Base-by-base conservation (phyloP, 495 filamentous ascomycete species). In the Tuber magnatum region DNA sequence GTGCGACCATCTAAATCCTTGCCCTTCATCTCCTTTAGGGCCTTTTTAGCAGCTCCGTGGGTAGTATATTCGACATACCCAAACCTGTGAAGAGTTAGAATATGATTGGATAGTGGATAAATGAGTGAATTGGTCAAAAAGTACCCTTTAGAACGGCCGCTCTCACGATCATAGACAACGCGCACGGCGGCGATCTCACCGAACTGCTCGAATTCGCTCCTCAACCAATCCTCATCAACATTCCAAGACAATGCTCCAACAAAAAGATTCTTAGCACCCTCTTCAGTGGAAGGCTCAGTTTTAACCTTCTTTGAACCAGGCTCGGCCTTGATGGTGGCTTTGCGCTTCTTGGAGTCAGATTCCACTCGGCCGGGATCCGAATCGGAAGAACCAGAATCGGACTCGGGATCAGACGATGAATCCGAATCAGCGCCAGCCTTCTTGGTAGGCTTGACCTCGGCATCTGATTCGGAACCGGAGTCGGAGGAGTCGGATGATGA, bases 171-270 rank as follows among this genome's bases (percentile, higher is more conserved):
- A 71, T 89, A 92, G 82, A 98, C 91, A 81, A 99, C 90, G 77
- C 92, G 90, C 73, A 89, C 89, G 80, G 90, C 87, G 81, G 87
- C 85, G 74, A 97, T 86, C 80, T 92, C 92, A 78, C 92, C 94
- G 83, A 91, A 97, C 69, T 87, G 85, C 86, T 93, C 88, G 84
- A 99, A 98, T 85, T 97, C 92, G 78, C 91, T 88, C 76, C 88
- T 88, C 73, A 99, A 90, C 89, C 91, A 93, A 76, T 95, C 92
- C 84, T 98, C 95, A 81, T 97, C 93, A 71, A 99, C 87, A 81
- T 91, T 94, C 94, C 94, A 99, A 81, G 93, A 94, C 74, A 99
- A 88, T 86, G 94, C 94, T 78, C 95, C 96, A 79, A 96, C 89
- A 85, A 97, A 97, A 70, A 98, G 90, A 83, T 91, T 93, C 83